Base-by-base conservation (phyloP, 164 flowering plant species). In the Houttuynia cordata region DNA sequence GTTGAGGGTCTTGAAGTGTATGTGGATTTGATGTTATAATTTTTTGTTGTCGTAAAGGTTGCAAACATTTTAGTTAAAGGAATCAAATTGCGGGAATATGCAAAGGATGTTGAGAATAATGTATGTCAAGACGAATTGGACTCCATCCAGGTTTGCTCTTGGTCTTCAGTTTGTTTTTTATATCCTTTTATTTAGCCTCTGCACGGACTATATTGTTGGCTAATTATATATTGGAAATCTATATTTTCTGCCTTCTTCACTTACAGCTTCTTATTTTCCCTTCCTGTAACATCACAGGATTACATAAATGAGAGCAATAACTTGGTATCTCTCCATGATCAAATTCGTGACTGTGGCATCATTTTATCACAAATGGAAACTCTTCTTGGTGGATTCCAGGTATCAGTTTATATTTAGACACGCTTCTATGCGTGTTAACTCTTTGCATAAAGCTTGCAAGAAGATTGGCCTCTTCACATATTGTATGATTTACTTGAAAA, bases 341-440 rank as follows among this genome's bases (percentile, higher is more conserved):
- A 93, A 77, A 90, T 93, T 73, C 89, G 82, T 67, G 96, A 90
- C 51, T 93, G 99, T 58, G 99, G 90, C 62, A 74, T 65, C 68
- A 93, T 93, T 49, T 75, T 93, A 68, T 82, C 97, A 50, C 97
- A 93, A 70, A 93, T 93, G 99, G 99, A 93, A 76, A 81, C 85
- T 24, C 89, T 93, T 63, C 93, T 91, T 57, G 80, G 91, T 72
- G 99, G 99, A 63, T 93, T 93, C 77, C 96, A 93, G 95, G 98
- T 87, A 81, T 58, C 34, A 54, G 51, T 34, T n/a, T 21, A 19
- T 5, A 37, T 24, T 52, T 53, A 20, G 2, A n/a, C n/a, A n/a
- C n/a, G n/a, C n/a, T n/a, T n/a, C n/a, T n/a, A n/a, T n/a, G n/a
- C 6, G 37, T 6, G 37, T 30, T 30, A 30, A 30, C 37, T 30